phyloP scores from a whole-genome alignment of 805 yeast genomes.

The Candida tibetensis region DNA sequence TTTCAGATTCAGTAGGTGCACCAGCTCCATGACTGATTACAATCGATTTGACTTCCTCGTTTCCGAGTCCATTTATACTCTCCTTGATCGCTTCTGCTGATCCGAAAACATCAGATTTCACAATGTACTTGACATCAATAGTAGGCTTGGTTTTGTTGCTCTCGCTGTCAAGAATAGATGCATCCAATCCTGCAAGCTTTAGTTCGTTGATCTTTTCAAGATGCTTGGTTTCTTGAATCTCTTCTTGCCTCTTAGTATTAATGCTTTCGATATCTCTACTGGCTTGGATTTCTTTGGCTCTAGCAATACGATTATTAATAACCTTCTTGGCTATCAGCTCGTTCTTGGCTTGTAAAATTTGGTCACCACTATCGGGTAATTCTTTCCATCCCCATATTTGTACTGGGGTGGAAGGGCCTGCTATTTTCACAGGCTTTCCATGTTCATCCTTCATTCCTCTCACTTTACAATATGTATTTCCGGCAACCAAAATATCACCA shows the following conservation, averaged over 20 bases:
- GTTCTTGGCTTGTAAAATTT: slow-evolving; percentile 68
- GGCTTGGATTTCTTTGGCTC: slow-evolving; percentile 53
- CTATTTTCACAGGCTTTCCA: slow-evolving; percentile 60
- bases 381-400: slow-evolving; percentile 94
- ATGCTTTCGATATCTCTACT: slow-evolving; percentile 64
- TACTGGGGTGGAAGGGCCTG: slow-evolving; percentile 86
- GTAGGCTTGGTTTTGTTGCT: slow-evolving; percentile 14
- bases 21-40: slow-evolving; percentile 80
- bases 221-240: slow-evolving; percentile 48
- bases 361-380: slow-evolving; percentile 88
- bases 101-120: slow-evolving; percentile 92
- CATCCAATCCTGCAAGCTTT: slow-evolving; percentile 57
- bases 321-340: slow-evolving; percentile 78
- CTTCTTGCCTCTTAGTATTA: slow-evolving; percentile 63
- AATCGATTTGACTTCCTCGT: slow-evolving; percentile 73
- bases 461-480: slow-evolving; percentile 82
- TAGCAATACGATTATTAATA: slow-evolving; percentile 56
- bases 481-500: slow-evolving; percentile 80
- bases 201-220: slow-evolving; percentile 56
- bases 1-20: slow-evolving; percentile 50
- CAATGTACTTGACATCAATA: slow-evolving; percentile 53
- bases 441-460: slow-evolving; percentile 72
- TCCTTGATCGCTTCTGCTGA: slow-evolving; percentile 92
- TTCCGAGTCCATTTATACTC: slow-evolving; percentile 78
- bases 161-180: slow-evolving; percentile 41